phyloP scores from a whole-genome alignment of 1,284 basidiomycete species.

The Golubevia sp. region DNA sequence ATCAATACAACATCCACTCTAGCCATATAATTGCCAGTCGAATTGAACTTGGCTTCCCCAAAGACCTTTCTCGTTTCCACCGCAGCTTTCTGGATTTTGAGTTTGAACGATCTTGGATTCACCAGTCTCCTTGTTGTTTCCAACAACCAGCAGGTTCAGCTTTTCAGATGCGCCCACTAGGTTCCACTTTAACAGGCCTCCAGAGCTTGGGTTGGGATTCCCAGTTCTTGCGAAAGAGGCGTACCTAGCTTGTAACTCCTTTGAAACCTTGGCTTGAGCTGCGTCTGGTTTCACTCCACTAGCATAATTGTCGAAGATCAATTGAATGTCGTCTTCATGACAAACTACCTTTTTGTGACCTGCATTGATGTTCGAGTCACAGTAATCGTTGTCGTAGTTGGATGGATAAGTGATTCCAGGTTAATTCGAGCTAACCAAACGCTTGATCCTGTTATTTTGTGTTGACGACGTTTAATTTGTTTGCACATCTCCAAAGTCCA shows the following conservation, averaged over 20 bases:
- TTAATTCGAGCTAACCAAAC: slow-evolving; percentile 11
- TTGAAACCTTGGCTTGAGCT: slow-evolving; percentile 68
- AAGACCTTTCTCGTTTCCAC: slow-evolving; percentile 4
- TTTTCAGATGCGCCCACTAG: neutral
- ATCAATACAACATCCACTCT: no score
- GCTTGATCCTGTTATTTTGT: neutral
- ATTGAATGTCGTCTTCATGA: neutral
- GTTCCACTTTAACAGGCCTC: slow-evolving; percentile 16
- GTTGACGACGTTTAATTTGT: slow-evolving; percentile 8
- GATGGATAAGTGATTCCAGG: slow-evolving; percentile 3
- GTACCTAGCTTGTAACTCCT: slow-evolving; percentile 73
- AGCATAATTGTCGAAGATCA: neutral
- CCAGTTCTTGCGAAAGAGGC: slow-evolving; percentile 70
- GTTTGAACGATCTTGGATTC: slow-evolving; percentile 10
- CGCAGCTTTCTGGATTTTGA: slow-evolving; percentile 16
- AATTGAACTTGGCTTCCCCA: slow-evolving; percentile 27
- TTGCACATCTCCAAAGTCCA: slow-evolving; percentile 22
- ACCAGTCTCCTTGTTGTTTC: neutral
- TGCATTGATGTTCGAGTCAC: slow-evolving; percentile 7
- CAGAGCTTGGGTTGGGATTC: slow-evolving; percentile 67
- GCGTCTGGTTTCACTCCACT: slow-evolving; percentile 12
- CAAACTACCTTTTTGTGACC: neutral
- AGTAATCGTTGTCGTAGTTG: slow-evolving; percentile 2
- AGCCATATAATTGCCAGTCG: slow-evolving; percentile 51
- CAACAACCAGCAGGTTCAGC: slow-evolving; percentile 23